A percentile compares a stretch with the other conserved stretches of the same genome.
Conservation (phyloP, 768 basidiomycete species). For the Dacryopinax primogenitus region DNA sequence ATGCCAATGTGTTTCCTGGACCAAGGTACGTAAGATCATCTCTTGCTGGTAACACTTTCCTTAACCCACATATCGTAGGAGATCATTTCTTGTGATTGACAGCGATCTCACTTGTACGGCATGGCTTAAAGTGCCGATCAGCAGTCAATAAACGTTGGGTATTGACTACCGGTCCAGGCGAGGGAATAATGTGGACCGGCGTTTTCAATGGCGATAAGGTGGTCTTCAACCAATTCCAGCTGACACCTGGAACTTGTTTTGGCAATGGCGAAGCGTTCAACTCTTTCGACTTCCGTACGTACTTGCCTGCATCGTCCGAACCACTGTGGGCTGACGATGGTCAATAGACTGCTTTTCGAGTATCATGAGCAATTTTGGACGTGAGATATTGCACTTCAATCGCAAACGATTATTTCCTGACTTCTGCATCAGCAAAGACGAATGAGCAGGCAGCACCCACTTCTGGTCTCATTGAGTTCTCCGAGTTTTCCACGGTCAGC, state of each 20-base stretch:
- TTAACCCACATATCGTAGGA: not conserved
- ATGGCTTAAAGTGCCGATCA: not conserved
- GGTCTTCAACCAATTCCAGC: not conserved
- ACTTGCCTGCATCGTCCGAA: not conserved
- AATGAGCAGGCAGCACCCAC: too few species aligned
- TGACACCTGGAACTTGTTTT: not conserved
- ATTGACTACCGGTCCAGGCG: not conserved
- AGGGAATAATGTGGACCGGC: not conserved
- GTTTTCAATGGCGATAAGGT: not conserved
- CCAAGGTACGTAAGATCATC: not conserved
- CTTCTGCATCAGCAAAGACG: too few species aligned
- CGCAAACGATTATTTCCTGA: too few species aligned
- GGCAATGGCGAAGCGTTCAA: not conserved
- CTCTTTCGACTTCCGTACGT: slow-evolving; percentile 1
- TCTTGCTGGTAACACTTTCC: too few species aligned
- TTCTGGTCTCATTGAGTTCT: too few species aligned
- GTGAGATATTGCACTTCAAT: too few species aligned
- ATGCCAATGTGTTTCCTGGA: not conserved
- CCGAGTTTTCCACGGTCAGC: too few species aligned
- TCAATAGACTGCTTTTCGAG: slow-evolving; percentile 1
- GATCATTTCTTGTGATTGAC: not conserved
- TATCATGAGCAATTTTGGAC: not conserved
- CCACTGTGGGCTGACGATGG: not conserved
- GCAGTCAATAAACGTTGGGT: not conserved
- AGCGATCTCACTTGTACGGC: not conserved